Conservation (phyloP, 345 rosid genomes). For the Citrus hindsii region DNA sequence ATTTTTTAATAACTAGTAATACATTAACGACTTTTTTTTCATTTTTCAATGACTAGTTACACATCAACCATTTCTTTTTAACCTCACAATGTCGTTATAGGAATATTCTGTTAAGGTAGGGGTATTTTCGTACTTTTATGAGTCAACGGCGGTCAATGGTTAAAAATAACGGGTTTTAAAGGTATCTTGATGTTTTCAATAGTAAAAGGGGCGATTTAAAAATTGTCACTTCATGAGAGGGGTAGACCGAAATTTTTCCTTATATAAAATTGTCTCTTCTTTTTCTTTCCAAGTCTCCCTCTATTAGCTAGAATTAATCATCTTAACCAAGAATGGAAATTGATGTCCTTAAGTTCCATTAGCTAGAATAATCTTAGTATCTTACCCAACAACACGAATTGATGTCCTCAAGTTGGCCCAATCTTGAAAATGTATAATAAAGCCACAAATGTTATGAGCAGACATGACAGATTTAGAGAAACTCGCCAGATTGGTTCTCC, state of each 20-base stretch:
- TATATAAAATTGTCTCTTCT: neutral
- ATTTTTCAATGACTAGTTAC: too few species aligned
- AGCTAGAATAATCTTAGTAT: neutral
- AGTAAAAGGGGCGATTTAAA: accelerated
- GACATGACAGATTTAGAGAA: neutral
- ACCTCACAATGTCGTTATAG: too few species aligned
- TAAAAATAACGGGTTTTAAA: too few species aligned
- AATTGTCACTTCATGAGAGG: too few species aligned
- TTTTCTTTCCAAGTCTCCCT: neutral
- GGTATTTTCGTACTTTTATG: too few species aligned
- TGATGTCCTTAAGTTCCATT: neutral
- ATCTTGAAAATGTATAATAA: neutral
- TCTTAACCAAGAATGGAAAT: neutral
- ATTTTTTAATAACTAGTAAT: too few species aligned
- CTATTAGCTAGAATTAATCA: neutral
- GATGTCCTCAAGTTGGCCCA: neutral
- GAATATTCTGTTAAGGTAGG: too few species aligned
- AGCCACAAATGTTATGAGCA: neutral
- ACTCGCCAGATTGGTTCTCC: neutral
- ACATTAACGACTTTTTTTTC: too few species aligned
- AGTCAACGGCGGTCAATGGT: too few species aligned
- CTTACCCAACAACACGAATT: neutral
- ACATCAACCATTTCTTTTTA: too few species aligned
- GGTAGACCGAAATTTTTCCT: too few species aligned
- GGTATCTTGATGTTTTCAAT: too few species aligned